Evolutionary conservation across 805 yeast species (phyloP).

Genomic region (Debaryomyces tyrocola): DNA sequence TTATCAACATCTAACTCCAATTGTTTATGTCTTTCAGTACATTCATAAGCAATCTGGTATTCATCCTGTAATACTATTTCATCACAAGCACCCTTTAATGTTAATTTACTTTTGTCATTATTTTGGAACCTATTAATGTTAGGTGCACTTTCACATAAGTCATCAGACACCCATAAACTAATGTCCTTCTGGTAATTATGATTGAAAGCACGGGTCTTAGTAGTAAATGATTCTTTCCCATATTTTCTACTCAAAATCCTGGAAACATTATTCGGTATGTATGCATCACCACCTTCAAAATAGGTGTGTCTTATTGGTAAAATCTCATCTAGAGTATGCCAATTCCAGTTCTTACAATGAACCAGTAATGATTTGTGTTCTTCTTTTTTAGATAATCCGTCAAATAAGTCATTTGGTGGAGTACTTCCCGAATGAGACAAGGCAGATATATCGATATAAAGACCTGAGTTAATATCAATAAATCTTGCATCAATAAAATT

Average conservation of each 20-base stretch:
- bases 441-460: conserved; percentile 47
- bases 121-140: conserved; percentile 17
- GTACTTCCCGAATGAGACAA: conserved; percentile 25
- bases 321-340: conserved; percentile 37
- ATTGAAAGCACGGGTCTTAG: conserved; percentile 23
- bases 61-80: conserved; percentile 36
- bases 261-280: conserved; percentile 34
- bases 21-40: conserved; percentile 22
- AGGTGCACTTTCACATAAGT: conserved; percentile 36
- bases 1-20: conserved; percentile 23
- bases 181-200: conserved; percentile 45
- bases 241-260: conserved; percentile 31
- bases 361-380: conserved; percentile 20
- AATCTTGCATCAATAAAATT: conserved; percentile 38
- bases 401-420: conserved; percentile 15
- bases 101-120: conserved; percentile 24
- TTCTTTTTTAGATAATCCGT: conserved; percentile 7
- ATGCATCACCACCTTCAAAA: conserved; percentile 37
- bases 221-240: conserved; percentile 28
- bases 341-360: conserved; percentile 41
- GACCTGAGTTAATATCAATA: conserved; percentile 38
- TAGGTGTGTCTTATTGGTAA: conserved; percentile 36
- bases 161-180: conserved; percentile 47
- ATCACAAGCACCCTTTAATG: conserved; percentile 41
- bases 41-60: conserved; percentile 27